Evolutionary conservation across 768 basidiomycete genomes (phyloP).

Genomic region (Lyophyllum semitale): DNA sequence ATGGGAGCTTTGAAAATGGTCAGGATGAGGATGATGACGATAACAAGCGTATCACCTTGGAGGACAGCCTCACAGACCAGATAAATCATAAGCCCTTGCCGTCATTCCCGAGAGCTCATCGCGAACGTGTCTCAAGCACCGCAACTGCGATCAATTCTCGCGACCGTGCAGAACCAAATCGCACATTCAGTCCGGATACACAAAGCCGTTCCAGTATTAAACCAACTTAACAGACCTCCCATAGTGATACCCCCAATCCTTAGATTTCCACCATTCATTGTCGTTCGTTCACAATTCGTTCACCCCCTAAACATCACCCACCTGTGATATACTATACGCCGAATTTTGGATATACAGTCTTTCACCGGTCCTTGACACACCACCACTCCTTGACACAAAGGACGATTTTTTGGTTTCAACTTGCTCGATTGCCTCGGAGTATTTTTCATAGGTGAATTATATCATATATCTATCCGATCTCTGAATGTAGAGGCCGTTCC

Average conservation of each 20-base stretch:
- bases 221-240: constrained; percentile 1
- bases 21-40: constrained; percentile 27
- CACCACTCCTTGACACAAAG: background rate
- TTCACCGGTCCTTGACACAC: background rate
- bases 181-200: constrained; percentile 43
- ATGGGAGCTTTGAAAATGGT: constrained; percentile 47
- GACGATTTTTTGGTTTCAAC: background rate
- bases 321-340: too few relatives aligned
- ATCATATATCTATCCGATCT: background rate
- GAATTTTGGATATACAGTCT: too few relatives aligned
- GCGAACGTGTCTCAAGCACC: constrained; percentile 63
- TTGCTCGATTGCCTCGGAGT: background rate
- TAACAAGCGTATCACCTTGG: constrained; percentile 15
- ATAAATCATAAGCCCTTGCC: constrained; percentile 25
- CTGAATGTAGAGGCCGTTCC: background rate
- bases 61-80: constrained; percentile 25
- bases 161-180: constrained; percentile 31
- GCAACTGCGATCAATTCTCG: constrained; percentile 39
- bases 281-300: background rate
- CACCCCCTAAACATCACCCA: too few relatives aligned
- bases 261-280: background rate
- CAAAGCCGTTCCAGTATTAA: constrained; percentile 10
- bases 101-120: constrained; percentile 35
- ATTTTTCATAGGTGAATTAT: background rate
- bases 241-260: background rate